Conservation (phyloP, 2,329 filamentous ascomycete genomes). For the Claviceps pusilla region DNA sequence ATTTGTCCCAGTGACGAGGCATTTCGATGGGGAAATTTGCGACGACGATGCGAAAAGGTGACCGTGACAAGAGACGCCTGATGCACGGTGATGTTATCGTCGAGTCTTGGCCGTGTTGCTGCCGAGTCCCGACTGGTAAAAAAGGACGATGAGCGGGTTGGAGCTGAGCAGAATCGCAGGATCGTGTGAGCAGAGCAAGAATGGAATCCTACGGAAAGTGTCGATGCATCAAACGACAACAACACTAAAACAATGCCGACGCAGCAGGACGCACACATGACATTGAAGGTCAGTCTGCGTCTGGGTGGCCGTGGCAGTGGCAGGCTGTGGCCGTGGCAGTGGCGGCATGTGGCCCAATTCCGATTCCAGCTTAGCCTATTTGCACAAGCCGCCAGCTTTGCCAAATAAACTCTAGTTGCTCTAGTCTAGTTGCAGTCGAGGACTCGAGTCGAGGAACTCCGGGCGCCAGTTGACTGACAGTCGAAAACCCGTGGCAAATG, state of each 20-base stretch:
- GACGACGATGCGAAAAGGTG: not conserved
- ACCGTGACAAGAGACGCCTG: not conserved
- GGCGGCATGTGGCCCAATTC: not conserved
- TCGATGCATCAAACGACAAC: not conserved
- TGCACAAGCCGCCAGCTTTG: not conserved
- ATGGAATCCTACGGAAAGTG: not conserved
- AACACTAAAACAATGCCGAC: not conserved
- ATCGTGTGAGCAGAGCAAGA: not conserved
- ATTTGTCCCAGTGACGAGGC: not conserved
- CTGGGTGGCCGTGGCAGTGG: too few species aligned
- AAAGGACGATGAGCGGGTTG: too few species aligned
- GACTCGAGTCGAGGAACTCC: too few species aligned
- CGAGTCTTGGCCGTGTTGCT: not conserved
- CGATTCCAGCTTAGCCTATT: not conserved
- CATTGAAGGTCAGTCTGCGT: not conserved
- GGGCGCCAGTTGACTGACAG: too few species aligned
- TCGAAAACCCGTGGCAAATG: too few species aligned
- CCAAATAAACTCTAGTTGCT: not conserved
- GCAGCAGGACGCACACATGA: not conserved
- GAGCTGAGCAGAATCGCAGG: not conserved
- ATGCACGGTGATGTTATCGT: not conserved
- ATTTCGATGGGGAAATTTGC: not conserved
- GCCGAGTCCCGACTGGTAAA: not conserved
- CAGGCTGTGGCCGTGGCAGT: not conserved
- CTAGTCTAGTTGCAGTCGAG: too few species aligned